phyloP scores from a whole-genome alignment of 164 flowering plant genomes.

The Vitis labrusca region DNA sequence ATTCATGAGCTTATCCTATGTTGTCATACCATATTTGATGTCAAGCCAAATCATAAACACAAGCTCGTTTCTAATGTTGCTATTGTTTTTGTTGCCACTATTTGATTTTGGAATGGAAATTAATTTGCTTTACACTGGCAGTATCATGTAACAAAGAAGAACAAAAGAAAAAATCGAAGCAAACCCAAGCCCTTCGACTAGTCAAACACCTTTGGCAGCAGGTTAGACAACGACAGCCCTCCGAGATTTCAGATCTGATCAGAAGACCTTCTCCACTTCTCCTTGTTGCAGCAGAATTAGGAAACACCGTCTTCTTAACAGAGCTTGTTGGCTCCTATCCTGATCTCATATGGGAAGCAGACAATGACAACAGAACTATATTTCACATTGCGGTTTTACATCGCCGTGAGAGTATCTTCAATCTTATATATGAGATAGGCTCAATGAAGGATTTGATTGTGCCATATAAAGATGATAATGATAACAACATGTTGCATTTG shows the following conservation, averaged over 20 bases:
- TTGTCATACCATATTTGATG: too few relatives aligned
- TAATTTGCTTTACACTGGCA: too few relatives aligned
- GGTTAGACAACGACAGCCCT: background rate
- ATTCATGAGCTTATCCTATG: too few relatives aligned
- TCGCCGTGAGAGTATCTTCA: slow-evolving; percentile 29
- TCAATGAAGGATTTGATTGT: too few relatives aligned
- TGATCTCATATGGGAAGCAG: slow-evolving; percentile 29
- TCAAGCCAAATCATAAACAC: too few relatives aligned
- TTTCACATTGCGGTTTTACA: slow-evolving; percentile 30
- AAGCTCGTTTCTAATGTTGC: too few relatives aligned
- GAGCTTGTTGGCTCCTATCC: slow-evolving; percentile 25
- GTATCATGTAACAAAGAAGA: too few relatives aligned
- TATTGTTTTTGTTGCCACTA: too few relatives aligned
- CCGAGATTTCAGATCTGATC: background rate
- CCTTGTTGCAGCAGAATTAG: slow-evolving; percentile 26
- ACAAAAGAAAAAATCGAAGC: too few relatives aligned
- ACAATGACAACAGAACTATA: slow-evolving; percentile 13
- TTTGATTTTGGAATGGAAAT: too few relatives aligned
- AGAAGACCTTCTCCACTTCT: slow-evolving; percentile 8
- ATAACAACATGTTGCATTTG: too few relatives aligned
- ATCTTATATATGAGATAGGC: slow-evolving; percentile 25
- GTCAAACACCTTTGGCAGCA: background rate
- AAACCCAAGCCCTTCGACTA: background rate
- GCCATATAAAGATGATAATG: too few relatives aligned
- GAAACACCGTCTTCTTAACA: slow-evolving; percentile 23